Conservation (phyloP, 805 yeast genomes). For the Phaffomyces antillensis region DNA sequence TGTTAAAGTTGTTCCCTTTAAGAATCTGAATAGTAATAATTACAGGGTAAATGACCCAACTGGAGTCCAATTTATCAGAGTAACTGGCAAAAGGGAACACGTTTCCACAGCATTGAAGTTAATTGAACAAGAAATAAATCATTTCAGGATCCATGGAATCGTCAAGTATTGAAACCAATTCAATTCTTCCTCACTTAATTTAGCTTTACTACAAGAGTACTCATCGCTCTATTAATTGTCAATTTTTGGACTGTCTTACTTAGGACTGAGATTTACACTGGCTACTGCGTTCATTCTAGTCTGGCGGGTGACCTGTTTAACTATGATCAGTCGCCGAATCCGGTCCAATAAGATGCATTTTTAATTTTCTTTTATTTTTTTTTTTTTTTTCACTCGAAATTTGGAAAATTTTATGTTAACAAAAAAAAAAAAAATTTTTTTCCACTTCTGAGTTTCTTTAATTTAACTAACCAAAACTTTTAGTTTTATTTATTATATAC, state of each 20-base stretch:
- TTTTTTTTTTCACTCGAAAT: constrained; percentile 17
- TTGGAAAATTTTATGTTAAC: constrained; percentile 6
- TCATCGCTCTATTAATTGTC: not conserved
- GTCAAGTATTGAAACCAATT: constrained; percentile 1
- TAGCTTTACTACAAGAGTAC: no score
- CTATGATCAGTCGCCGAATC: constrained; percentile 5
- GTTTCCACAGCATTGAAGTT: constrained; percentile 21
- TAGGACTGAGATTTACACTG: constrained; percentile 14
- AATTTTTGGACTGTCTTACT: not conserved
- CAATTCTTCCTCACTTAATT: no score
- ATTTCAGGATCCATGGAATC: constrained; percentile 11
- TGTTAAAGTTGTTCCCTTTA: constrained; percentile 33
- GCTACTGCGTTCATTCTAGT: constrained; percentile 4
- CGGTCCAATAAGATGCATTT: not conserved
- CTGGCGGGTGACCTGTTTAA: constrained; percentile 14
- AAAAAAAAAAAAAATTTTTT: constrained; percentile 9
- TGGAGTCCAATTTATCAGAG: constrained; percentile 24
- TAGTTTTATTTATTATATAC: constrained; percentile 16
- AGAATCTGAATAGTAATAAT: constrained; percentile 6
- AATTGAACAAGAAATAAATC: constrained; percentile 22
- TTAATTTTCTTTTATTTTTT: constrained; percentile 6
- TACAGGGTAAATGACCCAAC: constrained; percentile 6
- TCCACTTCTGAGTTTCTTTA: constrained; percentile 6
- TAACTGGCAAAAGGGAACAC: constrained; percentile 25
- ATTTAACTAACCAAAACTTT: constrained; percentile 1